Percentiles rank a stretch among this genome's conserved stretches.
Evolutionary conservation across 169 alveolate species (phyloP).

Genomic region (Plasmodium gallinaceum): DNA sequence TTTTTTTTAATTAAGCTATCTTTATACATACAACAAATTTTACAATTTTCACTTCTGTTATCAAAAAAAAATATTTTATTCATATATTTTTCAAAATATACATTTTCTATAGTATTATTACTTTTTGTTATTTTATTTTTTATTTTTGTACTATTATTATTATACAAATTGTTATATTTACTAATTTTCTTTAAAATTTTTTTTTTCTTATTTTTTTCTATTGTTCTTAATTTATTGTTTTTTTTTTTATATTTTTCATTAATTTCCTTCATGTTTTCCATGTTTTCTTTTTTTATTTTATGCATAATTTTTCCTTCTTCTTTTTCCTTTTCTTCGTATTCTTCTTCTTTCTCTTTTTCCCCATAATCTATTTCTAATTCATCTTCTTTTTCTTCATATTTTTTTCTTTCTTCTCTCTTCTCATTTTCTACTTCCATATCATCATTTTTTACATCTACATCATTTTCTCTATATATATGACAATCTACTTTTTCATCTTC

Average conservation of each 20-base stretch:
- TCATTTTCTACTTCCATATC: not conserved
- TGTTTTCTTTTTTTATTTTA: not conserved
- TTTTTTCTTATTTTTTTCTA: not conserved
- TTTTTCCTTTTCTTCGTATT: not conserved
- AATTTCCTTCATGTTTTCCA: not conserved
- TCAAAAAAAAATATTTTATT: constrained; percentile 34
- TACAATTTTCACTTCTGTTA: constrained; percentile 34
- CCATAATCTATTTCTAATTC: not conserved
- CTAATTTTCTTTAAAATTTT: not conserved
- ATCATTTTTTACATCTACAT: not conserved
- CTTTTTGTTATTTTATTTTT: not conserved
- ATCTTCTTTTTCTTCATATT: constrained; percentile 9
- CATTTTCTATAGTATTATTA: not conserved
- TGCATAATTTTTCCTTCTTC: not conserved
- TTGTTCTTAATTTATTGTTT: not conserved
- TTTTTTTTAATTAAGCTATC: not conserved
- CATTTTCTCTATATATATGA: not conserved
- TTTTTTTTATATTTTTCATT: not conserved
- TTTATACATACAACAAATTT: constrained; percentile 22
- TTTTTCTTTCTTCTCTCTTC: not conserved
- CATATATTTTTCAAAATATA: constrained; percentile 22
- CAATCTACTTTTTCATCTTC: not conserved
- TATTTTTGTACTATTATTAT: not conserved
- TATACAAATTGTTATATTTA: not conserved
- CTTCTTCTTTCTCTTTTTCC: not conserved